Conservation (phyloP, 202 grass and related monocot genomes). For the Dendrocalamus latiflorus region DNA sequence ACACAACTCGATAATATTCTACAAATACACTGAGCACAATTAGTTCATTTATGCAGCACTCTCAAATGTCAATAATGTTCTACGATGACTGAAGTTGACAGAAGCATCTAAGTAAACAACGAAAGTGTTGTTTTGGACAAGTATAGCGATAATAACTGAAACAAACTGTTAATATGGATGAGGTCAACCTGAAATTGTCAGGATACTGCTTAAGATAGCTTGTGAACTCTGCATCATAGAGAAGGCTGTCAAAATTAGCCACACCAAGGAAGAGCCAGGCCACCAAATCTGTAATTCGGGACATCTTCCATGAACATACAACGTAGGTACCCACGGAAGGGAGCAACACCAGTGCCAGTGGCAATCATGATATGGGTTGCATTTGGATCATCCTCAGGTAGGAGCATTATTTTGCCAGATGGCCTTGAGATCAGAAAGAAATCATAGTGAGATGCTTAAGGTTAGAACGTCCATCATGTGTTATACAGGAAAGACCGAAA, state of each 20-base stretch:
- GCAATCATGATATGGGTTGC: constrained; percentile 97
- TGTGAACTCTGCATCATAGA: constrained; percentile 75
- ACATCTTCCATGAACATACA: constrained; percentile 96
- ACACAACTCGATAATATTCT: neutral
- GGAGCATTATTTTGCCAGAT: constrained; percentile 95
- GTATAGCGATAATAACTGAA: neutral
- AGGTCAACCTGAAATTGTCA: constrained; percentile 69
- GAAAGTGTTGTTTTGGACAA: neutral
- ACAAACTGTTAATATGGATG: neutral
- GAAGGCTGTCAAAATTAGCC: constrained; percentile 72
- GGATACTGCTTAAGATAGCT: constrained; percentile 63
- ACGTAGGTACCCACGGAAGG: constrained; percentile 78
- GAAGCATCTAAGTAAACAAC: neutral
- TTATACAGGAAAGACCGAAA: constrained; percentile 12
- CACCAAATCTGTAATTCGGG: constrained; percentile 71
- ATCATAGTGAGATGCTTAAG: neutral
- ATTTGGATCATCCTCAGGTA: constrained; percentile 84
- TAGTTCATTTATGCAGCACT: neutral
- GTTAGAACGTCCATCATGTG: neutral
- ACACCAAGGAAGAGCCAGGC: constrained; percentile 86
- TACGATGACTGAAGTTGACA: neutral
- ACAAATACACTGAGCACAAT: neutral
- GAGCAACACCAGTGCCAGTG: constrained; percentile 86
- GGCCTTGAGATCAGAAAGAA: constrained; percentile 60
- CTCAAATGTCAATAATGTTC: neutral